Conservation (phyloP, 2,329 filamentous ascomycete genomes). For the Exophiala viscosa region DNA sequence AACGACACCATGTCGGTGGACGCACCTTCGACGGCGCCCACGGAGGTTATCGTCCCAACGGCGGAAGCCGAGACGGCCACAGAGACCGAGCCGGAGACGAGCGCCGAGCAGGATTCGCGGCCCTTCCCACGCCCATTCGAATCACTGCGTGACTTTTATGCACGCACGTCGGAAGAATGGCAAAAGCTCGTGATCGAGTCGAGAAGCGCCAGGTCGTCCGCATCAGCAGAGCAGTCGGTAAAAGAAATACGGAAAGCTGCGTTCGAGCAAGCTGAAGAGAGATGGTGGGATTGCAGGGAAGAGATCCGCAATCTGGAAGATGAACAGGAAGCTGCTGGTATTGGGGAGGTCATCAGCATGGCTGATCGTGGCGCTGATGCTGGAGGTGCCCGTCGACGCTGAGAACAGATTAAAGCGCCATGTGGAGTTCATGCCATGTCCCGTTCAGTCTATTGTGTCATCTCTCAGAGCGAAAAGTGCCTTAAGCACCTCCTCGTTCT, state of each 20-base stretch:
- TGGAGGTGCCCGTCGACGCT: conserved; percentile 43
- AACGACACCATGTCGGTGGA: conserved; percentile 37
- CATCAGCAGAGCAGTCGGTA: conserved; percentile 55
- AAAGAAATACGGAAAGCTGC: conserved; percentile 93
- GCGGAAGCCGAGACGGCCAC: conserved; percentile 34
- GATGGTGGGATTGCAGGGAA: conserved; percentile 98
- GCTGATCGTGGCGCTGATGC: conserved; percentile 62
- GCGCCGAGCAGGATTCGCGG: conserved; percentile 64
- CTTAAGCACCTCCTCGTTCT: conserved; percentile 70
- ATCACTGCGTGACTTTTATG: conserved; percentile 85
- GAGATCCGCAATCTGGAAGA: conserved; percentile 89
- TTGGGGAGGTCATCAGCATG: conserved; percentile 88
- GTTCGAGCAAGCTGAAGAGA: conserved; percentile 87
- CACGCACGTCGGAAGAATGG: conserved; percentile 82
- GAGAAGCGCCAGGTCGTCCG: conserved; percentile 60
- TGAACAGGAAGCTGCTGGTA: conserved; percentile 91
- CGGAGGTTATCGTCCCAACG: conserved; percentile 34
- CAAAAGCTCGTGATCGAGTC: conserved; percentile 78
- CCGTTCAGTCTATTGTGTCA: conserved; percentile 53
- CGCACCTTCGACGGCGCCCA: conserved; percentile 35
- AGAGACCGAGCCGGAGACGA: conserved; percentile 23
- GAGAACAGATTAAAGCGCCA: no score
- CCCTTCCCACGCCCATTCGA: conserved; percentile 83
- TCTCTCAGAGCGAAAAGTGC: conserved; percentile 75
- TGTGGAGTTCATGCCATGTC: no score